Base-by-base conservation (phyloP, 176 grass and related monocot species). In the Ensete glaucum region DNA sequence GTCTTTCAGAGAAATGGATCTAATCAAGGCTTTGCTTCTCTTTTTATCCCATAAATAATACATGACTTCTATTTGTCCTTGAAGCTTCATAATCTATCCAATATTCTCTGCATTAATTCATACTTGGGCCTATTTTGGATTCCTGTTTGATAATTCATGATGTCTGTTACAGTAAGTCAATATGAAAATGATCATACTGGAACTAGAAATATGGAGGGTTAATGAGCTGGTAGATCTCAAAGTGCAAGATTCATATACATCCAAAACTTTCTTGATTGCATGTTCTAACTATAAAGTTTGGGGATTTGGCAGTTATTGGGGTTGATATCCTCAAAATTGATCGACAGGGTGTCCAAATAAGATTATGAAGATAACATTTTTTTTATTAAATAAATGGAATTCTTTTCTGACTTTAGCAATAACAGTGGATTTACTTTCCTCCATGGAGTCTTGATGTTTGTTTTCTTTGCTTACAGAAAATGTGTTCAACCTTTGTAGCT, bases 401-500 rank as follows among this genome's bases (percentile, higher is more conserved):
- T 43, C 34, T 43, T 43, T 43, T 43, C 4, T 43, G 34, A 43
- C 5, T 43, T 43, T 43, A 43, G 34, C 5, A 43, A 43, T 43
- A 5, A 43, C 12, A 12, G 7, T n/a, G 20, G 8, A 70, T 50
- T 70, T 20, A 1, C 48, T 51, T 34, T 43, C 14, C 13, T 14
- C 11, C 67, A 51, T 70, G 48, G 34, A 54, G 19, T 73, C 23
- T 73, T 24, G 10, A 26, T 62, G 20, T 56, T 34, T 19, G 13
- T 74, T 74, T 56, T 74, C 9, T 19, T 52, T 75, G 15, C 12
- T 80, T 85, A 77, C 81, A 98, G 90, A 98, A 88, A 98, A 98
- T 74, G 76, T 93, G 48, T 98, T 98, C 81, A 98, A 89, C 63
- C 80, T 98, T 49, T 84, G 81, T 82, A 91, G 82, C 78, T 82